These are phyloP conservation scores for Dactylonectria estremocensis DNA, from an alignment of 2,329 filamentous ascomycete genomes.

Conservation along the genomic window DNA sequence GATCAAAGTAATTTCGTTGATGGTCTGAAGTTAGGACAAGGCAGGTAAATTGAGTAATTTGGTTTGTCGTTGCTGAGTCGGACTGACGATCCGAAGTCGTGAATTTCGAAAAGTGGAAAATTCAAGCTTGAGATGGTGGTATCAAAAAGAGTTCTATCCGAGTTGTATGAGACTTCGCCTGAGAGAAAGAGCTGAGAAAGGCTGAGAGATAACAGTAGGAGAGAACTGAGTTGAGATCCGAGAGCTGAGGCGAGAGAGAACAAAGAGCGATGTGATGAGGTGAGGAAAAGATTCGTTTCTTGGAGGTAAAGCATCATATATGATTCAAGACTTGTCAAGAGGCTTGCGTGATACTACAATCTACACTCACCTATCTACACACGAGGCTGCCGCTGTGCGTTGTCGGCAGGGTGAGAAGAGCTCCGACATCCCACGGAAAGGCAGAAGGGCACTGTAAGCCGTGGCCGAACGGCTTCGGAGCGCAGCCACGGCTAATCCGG, in stretches of 20 bases:
- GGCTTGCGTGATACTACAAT: not conserved
- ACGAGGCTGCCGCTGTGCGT: conserved; percentile 12
- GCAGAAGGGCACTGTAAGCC: conserved; percentile 28
- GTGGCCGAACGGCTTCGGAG: conserved; percentile 29
- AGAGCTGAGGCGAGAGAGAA: conserved; percentile 18
- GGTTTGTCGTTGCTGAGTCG: not conserved
- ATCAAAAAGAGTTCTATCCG: conserved; percentile 8
- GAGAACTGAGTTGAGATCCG: conserved; percentile 11
- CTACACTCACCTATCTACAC: not conserved
- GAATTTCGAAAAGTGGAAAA: not conserved
- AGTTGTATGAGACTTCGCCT: conserved; percentile 6
- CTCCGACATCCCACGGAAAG: conserved; percentile 28
- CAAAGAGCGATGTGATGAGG: conserved; percentile 24
- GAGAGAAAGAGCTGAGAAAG: conserved; percentile 19
- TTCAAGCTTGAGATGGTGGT: conserved; percentile 3
- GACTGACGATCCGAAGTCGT: not conserved
- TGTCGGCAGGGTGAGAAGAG: conserved; percentile 13
- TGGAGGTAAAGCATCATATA: conserved; percentile 6
- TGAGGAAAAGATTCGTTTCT: conserved; percentile 11
- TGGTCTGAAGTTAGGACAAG: not conserved
- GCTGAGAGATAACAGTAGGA: conserved; percentile 11
- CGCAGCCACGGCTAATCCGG: conserved; percentile 19
- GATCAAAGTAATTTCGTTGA: not conserved
- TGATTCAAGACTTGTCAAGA: not conserved
- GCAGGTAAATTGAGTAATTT: not conserved